Evolutionary conservation across 164 flowering plant genomes (phyloP).

Genomic region (Vitis cinerea): DNA sequence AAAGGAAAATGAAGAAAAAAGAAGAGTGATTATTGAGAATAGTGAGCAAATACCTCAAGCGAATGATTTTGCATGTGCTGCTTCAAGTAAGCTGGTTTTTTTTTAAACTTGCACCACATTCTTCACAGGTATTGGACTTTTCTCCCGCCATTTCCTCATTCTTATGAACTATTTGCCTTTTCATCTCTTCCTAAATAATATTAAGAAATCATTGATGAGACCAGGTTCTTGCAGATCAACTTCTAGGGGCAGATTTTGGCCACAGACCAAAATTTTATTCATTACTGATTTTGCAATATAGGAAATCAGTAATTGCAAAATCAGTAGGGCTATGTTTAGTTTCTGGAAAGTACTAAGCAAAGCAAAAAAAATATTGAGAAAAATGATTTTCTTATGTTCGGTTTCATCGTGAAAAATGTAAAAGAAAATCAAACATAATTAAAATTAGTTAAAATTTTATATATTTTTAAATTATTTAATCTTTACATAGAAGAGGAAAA

Average conservation of each 20-base stretch:
- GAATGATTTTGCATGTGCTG: slow-evolving; percentile 90
- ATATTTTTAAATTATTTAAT: slow-evolving; percentile 13
- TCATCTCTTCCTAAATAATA: slow-evolving; percentile 34
- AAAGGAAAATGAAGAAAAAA: neutral
- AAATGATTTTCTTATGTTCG: too few species aligned
- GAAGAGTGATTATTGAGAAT: neutral
- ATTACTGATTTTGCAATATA: too few species aligned
- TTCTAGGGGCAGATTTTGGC: too few species aligned
- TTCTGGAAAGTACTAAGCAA: neutral
- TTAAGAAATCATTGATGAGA: slow-evolving; percentile 1
- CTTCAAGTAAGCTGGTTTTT: slow-evolving; percentile 82
- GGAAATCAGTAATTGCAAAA: too few species aligned
- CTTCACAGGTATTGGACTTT: slow-evolving; percentile 49
- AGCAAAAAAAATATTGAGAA: neutral
- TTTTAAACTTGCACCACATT: slow-evolving; percentile 67
- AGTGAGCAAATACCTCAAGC: slow-evolving; percentile 47
- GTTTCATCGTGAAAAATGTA: slow-evolving; percentile 71
- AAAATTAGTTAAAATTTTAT: slow-evolving; percentile 28
- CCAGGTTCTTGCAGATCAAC: neutral
- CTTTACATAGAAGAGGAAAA: too few species aligned
- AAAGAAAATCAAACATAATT: too few species aligned
- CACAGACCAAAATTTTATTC: too few species aligned
- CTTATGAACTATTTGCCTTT: slow-evolving; percentile 13
- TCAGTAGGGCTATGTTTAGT: too few species aligned
- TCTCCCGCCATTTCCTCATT: slow-evolving; percentile 11